Evolutionary conservation across 2,329 filamentous ascomycete genomes (phyloP).

Genomic region (Monascus ruber): DNA sequence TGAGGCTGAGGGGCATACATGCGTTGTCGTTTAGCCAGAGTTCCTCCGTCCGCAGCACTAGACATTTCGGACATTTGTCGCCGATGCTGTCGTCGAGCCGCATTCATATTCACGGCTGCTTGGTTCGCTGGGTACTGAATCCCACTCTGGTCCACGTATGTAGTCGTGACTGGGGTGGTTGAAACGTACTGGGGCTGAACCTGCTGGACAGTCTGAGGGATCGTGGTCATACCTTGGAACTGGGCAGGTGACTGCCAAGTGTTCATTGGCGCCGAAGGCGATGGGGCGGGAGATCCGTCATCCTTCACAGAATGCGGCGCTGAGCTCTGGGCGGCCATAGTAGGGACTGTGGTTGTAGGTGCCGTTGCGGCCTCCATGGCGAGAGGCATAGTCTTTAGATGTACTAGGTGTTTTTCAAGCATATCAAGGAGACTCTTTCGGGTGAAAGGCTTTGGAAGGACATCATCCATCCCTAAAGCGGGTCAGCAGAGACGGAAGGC

Average conservation of each 20-base stretch:
- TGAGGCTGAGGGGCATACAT: slow-evolving; percentile 41
- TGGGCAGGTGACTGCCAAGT: slow-evolving; percentile 55
- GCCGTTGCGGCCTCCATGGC: slow-evolving; percentile 49
- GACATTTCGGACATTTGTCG: slow-evolving; percentile 52
- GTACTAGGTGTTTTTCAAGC: slow-evolving; percentile 78
- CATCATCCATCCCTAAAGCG: slow-evolving; percentile 83
- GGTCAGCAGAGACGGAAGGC: slow-evolving; percentile 15
- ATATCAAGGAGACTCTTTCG: slow-evolving; percentile 73
- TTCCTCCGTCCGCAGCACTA: slow-evolving; percentile 40
- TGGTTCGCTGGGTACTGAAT: slow-evolving; percentile 28
- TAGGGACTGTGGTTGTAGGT: slow-evolving; percentile 26
- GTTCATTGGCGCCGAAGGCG: slow-evolving; percentile 45
- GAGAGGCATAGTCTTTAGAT: slow-evolving; percentile 59
- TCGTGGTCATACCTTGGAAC: slow-evolving; percentile 47
- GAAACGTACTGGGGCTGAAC: slow-evolving; percentile 33
- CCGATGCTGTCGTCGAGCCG: slow-evolving; percentile 35
- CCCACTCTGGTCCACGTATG: slow-evolving; percentile 30
- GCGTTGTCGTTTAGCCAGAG: slow-evolving; percentile 47
- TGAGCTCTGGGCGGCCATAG: slow-evolving; percentile 39
- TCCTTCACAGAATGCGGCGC: slow-evolving; percentile 48
- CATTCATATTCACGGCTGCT: slow-evolving; percentile 22
- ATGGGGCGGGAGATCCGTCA: slow-evolving; percentile 52
- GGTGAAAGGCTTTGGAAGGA: slow-evolving; percentile 93
- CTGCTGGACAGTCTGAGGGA: slow-evolving; percentile 36
- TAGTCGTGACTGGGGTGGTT: slow-evolving; percentile 24